Evolutionary conservation across 345 rosid genomes (phyloP).

Genomic region (Brassica rapa): DNA sequence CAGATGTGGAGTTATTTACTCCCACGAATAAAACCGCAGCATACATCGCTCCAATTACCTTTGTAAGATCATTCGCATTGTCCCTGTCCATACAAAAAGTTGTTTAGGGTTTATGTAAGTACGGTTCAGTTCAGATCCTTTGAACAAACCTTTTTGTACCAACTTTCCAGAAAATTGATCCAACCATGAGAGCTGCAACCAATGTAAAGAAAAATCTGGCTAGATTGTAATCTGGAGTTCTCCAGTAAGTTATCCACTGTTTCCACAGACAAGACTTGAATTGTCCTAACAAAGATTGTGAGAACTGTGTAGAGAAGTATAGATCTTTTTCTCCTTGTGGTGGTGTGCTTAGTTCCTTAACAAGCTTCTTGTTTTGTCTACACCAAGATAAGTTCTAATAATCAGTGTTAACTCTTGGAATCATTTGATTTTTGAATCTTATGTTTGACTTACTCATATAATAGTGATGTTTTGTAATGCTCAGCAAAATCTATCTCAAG

Average conservation of each 20-base stretch:
- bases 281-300: slow-evolving; percentile 59
- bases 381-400: slow-evolving; percentile 8
- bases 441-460: slow-evolving; percentile 52
- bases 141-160: slow-evolving; percentile 54
- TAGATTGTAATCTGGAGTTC: slow-evolving; percentile 72
- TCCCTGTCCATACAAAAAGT: slow-evolving; percentile 40
- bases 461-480: slow-evolving; percentile 57
- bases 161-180: slow-evolving; percentile 63
- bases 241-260: slow-evolving; percentile 73
- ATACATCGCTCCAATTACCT: slow-evolving; percentile 76
- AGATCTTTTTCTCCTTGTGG: slow-evolving; percentile 53
- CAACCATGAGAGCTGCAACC: slow-evolving; percentile 55
- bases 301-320: slow-evolving; percentile 51
- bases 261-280: slow-evolving; percentile 73
- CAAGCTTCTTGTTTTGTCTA: slow-evolving; percentile 61
- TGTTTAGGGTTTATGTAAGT: not conserved
- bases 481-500: slow-evolving; percentile 77
- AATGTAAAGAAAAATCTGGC: slow-evolving; percentile 59
- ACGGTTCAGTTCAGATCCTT: not conserved
- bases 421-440: not conserved
- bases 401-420: not conserved
- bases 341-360: slow-evolving; percentile 57
- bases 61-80: slow-evolving; percentile 47
- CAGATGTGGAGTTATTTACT: slow-evolving; percentile 64
- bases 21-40: slow-evolving; percentile 61